Percentiles rank a stretch among this genome's conserved stretches.
Evolutionary conservation across 345 rosid genomes (phyloP).

Genomic region (Citrus unshiu): DNA sequence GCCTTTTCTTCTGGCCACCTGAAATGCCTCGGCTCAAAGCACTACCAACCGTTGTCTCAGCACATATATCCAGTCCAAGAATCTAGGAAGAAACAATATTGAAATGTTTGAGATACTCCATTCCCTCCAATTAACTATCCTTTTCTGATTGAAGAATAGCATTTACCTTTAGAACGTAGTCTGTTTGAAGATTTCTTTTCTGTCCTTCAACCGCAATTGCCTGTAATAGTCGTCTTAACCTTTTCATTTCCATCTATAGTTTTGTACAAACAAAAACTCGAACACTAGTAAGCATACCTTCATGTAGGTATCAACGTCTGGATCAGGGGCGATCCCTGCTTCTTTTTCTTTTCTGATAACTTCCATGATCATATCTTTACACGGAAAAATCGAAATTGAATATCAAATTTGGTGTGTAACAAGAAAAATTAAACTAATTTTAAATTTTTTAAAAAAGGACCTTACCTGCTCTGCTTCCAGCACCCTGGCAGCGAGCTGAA

Average conservation of each 20-base stretch:
- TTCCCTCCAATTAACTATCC: neutral
- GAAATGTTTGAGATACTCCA: neutral
- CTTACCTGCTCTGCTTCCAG: conserved; percentile 46
- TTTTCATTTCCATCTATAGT: neutral
- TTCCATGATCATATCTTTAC: conserved; percentile 50
- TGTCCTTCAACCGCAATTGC: conserved; percentile 39
- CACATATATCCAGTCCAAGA: conserved; percentile 44
- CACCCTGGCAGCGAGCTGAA: conserved; percentile 58
- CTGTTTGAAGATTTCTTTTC: conserved; percentile 41
- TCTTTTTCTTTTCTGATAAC: conserved; percentile 57
- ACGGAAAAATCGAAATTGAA: neutral
- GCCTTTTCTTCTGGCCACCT: conserved; percentile 45
- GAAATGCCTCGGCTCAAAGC: conserved; percentile 41
- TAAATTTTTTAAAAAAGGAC: neutral
- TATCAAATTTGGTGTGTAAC: neutral
- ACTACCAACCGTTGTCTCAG: conserved; percentile 37
- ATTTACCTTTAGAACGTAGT: conserved; percentile 41
- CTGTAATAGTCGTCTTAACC: conserved; percentile 11
- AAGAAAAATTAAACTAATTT: neutral
- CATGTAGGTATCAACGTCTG: conserved; percentile 58
- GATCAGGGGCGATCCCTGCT: conserved; percentile 52
- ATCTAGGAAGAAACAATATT: conserved; percentile 24
- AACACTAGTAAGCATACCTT: conserved; percentile 33
- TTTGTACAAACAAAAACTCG: neutral
- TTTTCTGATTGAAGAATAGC: neutral